phyloP scores from a whole-genome alignment of 2,329 filamentous ascomycete species.

The Sporothrix pallida region DNA sequence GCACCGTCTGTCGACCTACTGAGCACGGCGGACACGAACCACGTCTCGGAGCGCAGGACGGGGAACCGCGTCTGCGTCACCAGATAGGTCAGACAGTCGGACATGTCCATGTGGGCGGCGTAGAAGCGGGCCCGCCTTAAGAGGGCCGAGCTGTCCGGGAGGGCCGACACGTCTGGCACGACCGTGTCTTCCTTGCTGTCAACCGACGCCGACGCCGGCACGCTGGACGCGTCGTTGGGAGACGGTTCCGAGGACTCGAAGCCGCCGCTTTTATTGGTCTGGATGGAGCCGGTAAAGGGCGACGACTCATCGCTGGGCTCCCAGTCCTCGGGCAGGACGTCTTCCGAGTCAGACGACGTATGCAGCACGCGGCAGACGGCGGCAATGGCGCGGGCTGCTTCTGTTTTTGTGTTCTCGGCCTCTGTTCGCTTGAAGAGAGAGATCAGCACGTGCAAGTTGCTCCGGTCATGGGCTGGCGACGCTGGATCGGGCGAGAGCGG shows the following conservation, averaged over 20 bases:
- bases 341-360: constrained; percentile 42
- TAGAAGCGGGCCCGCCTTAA: constrained; percentile 52
- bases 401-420: constrained; percentile 62
- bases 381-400: constrained; percentile 61
- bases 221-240: background rate
- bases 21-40: constrained; percentile 68
- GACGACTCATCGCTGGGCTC: constrained; percentile 41
- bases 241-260: constrained; percentile 18
- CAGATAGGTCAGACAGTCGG: constrained; percentile 56
- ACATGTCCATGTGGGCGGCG: constrained; percentile 50
- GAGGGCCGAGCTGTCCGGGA: background rate
- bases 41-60: constrained; percentile 63
- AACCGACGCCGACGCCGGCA: background rate
- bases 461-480: constrained; percentile 44
- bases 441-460: constrained; percentile 49
- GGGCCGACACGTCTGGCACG: constrained; percentile 29
- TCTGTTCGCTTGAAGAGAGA: constrained; percentile 53
- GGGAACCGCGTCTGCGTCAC: constrained; percentile 65
- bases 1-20: constrained; percentile 58
- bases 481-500: constrained; percentile 49
- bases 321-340: constrained; percentile 45
- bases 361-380: constrained; percentile 62
- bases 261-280: constrained; percentile 28
- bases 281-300: constrained; percentile 35
- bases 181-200: constrained; percentile 24